A percentile compares a stretch with the other conserved stretches of the same genome.
phyloP scores from a whole-genome alignment of 2,329 filamentous ascomycete genomes.

The Phialemoniopsis sp. region DNA sequence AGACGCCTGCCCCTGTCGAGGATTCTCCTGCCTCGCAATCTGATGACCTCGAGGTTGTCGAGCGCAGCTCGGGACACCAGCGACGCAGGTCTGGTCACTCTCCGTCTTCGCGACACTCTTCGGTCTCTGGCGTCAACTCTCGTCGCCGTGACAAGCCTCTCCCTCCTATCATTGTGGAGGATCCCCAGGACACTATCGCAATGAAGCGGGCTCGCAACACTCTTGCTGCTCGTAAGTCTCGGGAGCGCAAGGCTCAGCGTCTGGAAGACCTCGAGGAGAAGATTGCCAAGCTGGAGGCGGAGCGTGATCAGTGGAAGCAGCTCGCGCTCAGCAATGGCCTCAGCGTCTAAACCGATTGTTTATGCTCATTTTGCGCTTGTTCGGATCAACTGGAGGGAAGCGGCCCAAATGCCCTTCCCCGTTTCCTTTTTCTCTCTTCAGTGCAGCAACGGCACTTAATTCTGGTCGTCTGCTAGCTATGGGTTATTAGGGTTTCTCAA shows the following conservation, averaged over 20 bases:
- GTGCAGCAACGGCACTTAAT: no score
- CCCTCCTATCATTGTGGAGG: slow-evolving; percentile 71
- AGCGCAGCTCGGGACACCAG: slow-evolving; percentile 28
- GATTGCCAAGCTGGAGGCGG: slow-evolving; percentile 65
- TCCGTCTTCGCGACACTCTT: slow-evolving; percentile 59
- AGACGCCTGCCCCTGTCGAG: slow-evolving; percentile 18
- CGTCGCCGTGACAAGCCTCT: slow-evolving; percentile 79
- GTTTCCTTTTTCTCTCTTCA: no score
- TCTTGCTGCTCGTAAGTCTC: slow-evolving; percentile 87
- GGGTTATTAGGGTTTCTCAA: no score
- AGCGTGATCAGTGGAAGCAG: slow-evolving; percentile 63
- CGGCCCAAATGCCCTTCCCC: no score
- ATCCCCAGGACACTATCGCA: slow-evolving; percentile 69
- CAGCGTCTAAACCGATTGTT: not conserved
- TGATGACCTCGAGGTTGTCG: slow-evolving; percentile 45
- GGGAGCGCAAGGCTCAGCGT: slow-evolving; percentile 77
- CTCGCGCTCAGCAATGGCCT: slow-evolving; percentile 34
- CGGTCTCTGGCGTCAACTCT: slow-evolving; percentile 64
- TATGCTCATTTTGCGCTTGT: not conserved
- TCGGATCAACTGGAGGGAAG: slow-evolving; percentile 1
- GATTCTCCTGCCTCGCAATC: slow-evolving; percentile 37
- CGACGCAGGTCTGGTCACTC: slow-evolving; percentile 43
- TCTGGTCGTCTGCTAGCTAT: no score
- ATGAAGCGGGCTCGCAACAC: slow-evolving; percentile 94
- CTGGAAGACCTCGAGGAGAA: slow-evolving; percentile 70